Base-by-base conservation (phyloP, 2,329 filamentous ascomycete species). In the Alternaria postmessia region DNA sequence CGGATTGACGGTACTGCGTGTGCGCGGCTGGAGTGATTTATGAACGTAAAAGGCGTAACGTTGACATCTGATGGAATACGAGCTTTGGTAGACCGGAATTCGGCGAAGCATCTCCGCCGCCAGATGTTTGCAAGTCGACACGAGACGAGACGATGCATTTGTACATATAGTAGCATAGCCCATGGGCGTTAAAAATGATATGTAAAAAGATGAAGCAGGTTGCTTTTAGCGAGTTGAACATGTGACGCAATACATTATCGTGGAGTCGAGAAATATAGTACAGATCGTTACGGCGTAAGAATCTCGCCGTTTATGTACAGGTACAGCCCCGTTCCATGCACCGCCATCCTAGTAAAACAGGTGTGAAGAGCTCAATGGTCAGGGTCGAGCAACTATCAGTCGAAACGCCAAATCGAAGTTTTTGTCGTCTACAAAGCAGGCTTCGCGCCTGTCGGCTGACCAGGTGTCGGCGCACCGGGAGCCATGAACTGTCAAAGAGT, bases 131-230 rank as follows among this genome's bases (percentile, higher is more conserved):
- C 44, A 51, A 51, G 43, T 39, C 57, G 51, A 61, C 30, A 49
- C 34, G 46, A 49, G 63, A 54, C 54, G 51, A 51, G 63, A 54
- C 54, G 48, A 51, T 57, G 63, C 62, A 63, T 63, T 67, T 75
- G 75, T 77, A 76, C 61, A 71, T 74, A 75, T 75, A 75, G 67
- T 66, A 63, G 64, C 64, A 71, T 74, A 68, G 69, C 69, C 66
- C 61, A 52, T 62, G 64, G 63, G 62, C 61, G 62, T 20, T 52
- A 53, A 65, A 66, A 66, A 63, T 47, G 24, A 55, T 48, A 53
- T 43, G 49, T 51, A 58, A 58, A 58, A 58, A 58, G 46, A 34
- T 20, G 20, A 30, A 16, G n/a, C 18, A 32, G n/a, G 20, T 12
- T 7, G 12, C 20, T 20, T 20, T 28, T 46, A 51, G 41, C 28